Base-by-base conservation (phyloP, 495 filamentous ascomycete species). In the Saxophila tyrrhenica region DNA sequence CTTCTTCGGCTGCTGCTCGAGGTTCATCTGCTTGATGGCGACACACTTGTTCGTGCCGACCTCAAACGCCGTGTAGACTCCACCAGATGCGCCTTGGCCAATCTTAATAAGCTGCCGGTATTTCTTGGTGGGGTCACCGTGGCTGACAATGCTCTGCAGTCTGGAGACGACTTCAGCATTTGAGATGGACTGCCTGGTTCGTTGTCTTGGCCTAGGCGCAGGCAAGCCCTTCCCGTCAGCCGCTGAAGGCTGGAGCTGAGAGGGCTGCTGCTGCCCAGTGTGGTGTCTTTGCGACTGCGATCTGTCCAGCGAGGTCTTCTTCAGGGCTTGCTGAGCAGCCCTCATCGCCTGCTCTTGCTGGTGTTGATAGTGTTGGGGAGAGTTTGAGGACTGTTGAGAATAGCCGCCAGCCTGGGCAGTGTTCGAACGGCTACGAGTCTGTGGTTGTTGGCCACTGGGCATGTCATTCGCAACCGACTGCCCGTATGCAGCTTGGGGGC, bases 11-110 rank as follows among this genome's bases (percentile, higher is more conserved):
- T 98, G 92, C 66, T 97, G 83, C 66, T 96, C 92, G 48, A 98
- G 73, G 58, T 98, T 97, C 92, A 98, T 98, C 75, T 98, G 92
- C 69, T 98, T 98, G 72, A 98, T 97, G 21, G 92, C 92, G 51
- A 98, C 94, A 60, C 90, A 86, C 50, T 81, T 80, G 64, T 92
- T 92, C 21, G 81, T 83, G 21, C 79, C 83, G 59, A 77, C 77
- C 67, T 95, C 86, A 66, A 91, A 89, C 0, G 92, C 92, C 11
- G 89, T 95, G 63, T 80, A 98, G 1, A 98, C 92, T 54, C 92
- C 92, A 54, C 92, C 92, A 15, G 92, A 98, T 25, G 92, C 92
- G 62, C 92, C 92, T 69, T 98, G 92, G 9, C 92, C 92, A 64
- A 98, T 97, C 70, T 97, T 98, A 61, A 82, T 90, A 52, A 98